Conservation (phyloP, 176 grass and related monocot genomes). For the Melocanna baccifera region DNA sequence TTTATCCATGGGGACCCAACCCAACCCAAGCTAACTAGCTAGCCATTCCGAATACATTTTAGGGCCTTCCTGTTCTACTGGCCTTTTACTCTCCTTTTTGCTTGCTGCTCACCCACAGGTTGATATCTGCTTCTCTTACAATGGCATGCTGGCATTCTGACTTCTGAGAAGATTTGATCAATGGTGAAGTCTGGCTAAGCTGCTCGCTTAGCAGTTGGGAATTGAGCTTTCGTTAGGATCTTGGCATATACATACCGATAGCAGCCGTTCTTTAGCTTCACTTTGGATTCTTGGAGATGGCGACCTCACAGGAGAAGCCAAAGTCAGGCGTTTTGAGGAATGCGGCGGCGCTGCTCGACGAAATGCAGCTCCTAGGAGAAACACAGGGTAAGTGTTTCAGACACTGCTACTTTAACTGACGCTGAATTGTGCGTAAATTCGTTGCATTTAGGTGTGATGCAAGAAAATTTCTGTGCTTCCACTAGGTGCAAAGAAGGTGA, state of each 20-base stretch:
- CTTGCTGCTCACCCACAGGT: background rate
- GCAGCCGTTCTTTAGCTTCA: background rate
- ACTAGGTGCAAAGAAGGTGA: conserved; percentile 74
- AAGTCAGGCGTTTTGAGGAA: conserved; percentile 53
- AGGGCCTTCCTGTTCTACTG: conserved; percentile 20
- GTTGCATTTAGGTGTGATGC: background rate
- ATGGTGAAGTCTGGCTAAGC: background rate
- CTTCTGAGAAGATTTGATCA: background rate
- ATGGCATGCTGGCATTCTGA: conserved; percentile 16
- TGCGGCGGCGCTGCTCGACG: conserved; percentile 73
- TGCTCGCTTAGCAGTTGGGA: background rate
- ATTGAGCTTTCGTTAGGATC: background rate
- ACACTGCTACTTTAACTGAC: background rate
- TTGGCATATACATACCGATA: background rate
- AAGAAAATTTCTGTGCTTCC: background rate
- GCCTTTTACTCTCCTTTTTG: background rate
- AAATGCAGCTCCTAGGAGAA: conserved; percentile 94
- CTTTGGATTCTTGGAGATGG: conserved; percentile 27
- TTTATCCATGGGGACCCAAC: conserved; percentile 26
- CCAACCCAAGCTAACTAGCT: background rate
- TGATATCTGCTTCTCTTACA: conserved; percentile 12
- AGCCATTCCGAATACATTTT: background rate
- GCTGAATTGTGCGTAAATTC: background rate
- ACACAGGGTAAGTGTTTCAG: conserved; percentile 46
- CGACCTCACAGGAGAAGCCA: conserved; percentile 56